Base-by-base conservation (phyloP, 768 basidiomycete genomes). In the Neoboletus magnificus region DNA sequence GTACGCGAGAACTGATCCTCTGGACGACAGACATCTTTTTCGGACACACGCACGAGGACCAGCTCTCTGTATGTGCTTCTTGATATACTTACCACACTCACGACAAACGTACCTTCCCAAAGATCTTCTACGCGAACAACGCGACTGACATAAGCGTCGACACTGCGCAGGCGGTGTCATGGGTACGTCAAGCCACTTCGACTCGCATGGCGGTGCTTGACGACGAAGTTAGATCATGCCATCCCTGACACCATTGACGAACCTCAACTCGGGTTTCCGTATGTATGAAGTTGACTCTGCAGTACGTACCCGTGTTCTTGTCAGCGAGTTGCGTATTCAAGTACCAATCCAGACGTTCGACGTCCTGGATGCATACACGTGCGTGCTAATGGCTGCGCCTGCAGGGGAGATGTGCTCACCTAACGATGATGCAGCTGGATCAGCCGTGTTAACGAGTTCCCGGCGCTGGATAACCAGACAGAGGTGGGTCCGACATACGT, bases 51-150 rank as follows among this genome's bases (percentile, higher is more conserved):
- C 87, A 88, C 58, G 84, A 88, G 63, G 87, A 89, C 66, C 77
- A 86, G 63, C 67, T 87, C 44, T 80, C 79, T 41, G 85, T 86
- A 57, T 20, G 68, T 60, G 25, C 29, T 37, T 22, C 11, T 16
- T 29, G 18, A 27, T 32, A 23, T 16, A 1, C 18, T 30, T 27
- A 15, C 10, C 36, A 3, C 11, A 8, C 37, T 43, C 15, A 51
- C 12, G 16, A 33, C 29, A n/a, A 36, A 20, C 32, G 13, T 9
- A 13, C 2, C 3, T 39, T 22, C 12, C 44, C 39, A 15, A 48
- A 87, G 84, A 83, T 89, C 42, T 88, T 82, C 66, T 89, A 89
- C 61, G 71, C 80, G 4, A 87, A 89, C 68, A 89, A 89, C 62
- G 87, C 72, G 8, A 89, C 86, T 0, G 66, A 66, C 52, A 79